phyloP scores from a whole-genome alignment of 108 stramenopile species.

The Nitzschia sp. region DNA sequence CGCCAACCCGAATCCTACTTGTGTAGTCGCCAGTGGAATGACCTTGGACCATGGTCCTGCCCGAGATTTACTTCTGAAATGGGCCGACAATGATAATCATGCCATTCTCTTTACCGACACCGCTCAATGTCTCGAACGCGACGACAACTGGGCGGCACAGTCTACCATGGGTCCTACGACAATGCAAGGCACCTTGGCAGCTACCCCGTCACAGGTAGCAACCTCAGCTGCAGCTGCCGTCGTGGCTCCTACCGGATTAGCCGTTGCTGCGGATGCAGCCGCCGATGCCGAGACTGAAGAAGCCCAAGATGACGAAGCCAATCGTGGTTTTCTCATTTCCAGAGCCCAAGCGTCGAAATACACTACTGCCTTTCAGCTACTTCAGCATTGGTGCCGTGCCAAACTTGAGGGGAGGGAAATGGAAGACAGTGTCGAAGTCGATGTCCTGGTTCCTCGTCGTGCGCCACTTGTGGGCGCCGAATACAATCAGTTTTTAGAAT shows the following conservation, averaged over 20 bases:
- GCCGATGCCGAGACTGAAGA: conserved; percentile 32
- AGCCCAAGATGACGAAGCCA: conserved; percentile 30
- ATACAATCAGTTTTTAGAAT: conserved; percentile 64
- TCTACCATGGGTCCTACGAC: too few species aligned
- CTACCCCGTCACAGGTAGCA: background rate
- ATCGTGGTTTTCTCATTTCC: conserved; percentile 35
- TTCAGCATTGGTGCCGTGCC: conserved; percentile 78
- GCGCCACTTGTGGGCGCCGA: conserved; percentile 68
- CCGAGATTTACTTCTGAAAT: conserved; percentile 75
- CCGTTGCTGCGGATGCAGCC: conserved; percentile 7
- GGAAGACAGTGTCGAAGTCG: conserved; percentile 77
- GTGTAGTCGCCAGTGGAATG: conserved; percentile 77
- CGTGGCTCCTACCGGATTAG: background rate
- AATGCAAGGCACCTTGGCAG: background rate
- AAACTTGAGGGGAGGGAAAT: conserved; percentile 81
- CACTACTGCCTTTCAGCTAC: conserved; percentile 74
- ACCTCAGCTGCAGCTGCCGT: background rate
- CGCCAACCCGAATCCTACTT: conserved; percentile 63
- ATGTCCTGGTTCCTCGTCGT: conserved; percentile 72
- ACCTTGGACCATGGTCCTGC: conserved; percentile 81
- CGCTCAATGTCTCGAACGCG: conserved; percentile 41
- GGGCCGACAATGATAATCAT: conserved; percentile 82
- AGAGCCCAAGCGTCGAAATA: conserved; percentile 46
- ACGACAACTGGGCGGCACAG: conserved; percentile 1
- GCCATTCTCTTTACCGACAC: conserved; percentile 83